phyloP scores from a whole-genome alignment of 83 land plant species.

The Larix sibirica region DNA sequence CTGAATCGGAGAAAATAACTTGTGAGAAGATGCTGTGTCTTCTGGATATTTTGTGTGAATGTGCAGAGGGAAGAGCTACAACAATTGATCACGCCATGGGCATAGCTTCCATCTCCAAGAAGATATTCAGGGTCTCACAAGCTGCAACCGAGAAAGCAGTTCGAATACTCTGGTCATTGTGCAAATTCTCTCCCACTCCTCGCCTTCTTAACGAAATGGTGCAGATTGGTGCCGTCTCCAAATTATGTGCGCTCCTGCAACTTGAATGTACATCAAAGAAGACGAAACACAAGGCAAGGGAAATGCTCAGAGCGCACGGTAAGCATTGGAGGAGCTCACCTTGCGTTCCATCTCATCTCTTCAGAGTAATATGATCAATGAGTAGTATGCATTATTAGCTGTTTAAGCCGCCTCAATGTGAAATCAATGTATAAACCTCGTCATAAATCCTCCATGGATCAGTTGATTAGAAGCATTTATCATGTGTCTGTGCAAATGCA shows the following conservation, averaged over 20 bases:
- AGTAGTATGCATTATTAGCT: no score
- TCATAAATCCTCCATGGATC: no score
- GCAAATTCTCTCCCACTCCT: constrained; percentile 27
- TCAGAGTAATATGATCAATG: no score
- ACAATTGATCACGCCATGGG: constrained; percentile 53
- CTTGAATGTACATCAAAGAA: constrained; percentile 21
- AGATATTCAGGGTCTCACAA: constrained; percentile 48
- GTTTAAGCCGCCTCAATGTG: no score
- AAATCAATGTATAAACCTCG: no score
- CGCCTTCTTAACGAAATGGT: constrained; percentile 38
- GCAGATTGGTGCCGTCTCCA: constrained; percentile 57
- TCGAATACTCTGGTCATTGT: constrained; percentile 40
- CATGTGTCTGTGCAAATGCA: no score
- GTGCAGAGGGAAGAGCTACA: constrained; percentile 64
- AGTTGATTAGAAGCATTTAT: no score
- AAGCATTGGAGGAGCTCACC: background rate
- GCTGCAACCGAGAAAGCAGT: constrained; percentile 60
- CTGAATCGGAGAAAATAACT: constrained; percentile 27
- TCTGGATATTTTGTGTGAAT: constrained; percentile 47
- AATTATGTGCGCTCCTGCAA: constrained; percentile 56
- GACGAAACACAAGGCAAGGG: background rate
- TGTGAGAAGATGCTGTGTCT: constrained; percentile 40
- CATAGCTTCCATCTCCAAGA: constrained; percentile 54
- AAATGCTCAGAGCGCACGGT: background rate
- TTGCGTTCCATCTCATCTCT: background rate